Conservation (phyloP, 2,329 filamentous ascomycete genomes). For the Lecanoromycetidae sp. region DNA sequence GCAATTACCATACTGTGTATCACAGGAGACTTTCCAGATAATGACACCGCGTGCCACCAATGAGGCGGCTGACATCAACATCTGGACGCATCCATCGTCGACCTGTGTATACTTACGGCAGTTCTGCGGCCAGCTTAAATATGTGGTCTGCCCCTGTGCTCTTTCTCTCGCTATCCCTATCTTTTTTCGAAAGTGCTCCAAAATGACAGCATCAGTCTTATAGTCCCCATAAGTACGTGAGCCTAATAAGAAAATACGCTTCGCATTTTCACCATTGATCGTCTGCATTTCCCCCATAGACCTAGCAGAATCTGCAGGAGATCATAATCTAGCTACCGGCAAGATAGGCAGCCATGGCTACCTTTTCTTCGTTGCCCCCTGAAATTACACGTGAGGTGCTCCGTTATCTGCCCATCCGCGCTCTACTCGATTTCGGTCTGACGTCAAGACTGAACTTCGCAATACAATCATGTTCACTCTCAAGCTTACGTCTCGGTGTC, state of each 20-base stretch:
- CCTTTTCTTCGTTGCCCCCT: conserved; percentile 21
- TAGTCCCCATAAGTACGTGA: neutral
- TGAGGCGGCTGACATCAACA: neutral
- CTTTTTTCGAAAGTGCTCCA: no score
- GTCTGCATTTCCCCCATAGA: no score
- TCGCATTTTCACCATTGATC: no score
- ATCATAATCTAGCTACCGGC: no score
- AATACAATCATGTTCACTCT: conserved; percentile 25
- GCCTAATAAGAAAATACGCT: no score
- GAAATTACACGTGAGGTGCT: conserved; percentile 27
- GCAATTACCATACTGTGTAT: no score
- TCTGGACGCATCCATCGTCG: conserved; percentile 2
- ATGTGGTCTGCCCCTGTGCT: no score
- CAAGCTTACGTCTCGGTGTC: conserved; percentile 17
- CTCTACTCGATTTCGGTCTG: conserved; percentile 26
- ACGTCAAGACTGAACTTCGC: conserved; percentile 23
- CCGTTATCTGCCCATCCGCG: conserved; percentile 23
- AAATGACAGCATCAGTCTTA: neutral
- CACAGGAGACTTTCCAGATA: neutral
- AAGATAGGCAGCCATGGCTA: conserved; percentile 4
- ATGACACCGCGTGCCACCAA: neutral
- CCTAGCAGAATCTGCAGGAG: no score
- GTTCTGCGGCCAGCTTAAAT: no score
- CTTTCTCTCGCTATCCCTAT: no score
- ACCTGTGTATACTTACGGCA: no score